These are phyloP conservation scores for Aspergillus tubingensis DNA, from an alignment of 2,329 filamentous ascomycete species.

Conservation along the genomic window DNA sequence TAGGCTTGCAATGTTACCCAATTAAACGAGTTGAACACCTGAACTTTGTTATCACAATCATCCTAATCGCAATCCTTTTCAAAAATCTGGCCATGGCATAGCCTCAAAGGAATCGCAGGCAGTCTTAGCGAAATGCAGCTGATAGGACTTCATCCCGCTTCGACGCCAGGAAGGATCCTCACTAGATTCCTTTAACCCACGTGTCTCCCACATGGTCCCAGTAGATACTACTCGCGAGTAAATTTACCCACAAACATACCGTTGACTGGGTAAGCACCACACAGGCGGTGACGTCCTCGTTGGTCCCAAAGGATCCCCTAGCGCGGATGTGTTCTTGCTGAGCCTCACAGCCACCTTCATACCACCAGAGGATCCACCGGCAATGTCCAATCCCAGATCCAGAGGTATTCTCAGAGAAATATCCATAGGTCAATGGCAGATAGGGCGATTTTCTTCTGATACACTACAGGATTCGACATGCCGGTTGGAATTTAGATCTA, in stretches of 20 bases:
- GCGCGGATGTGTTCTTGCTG: not conserved
- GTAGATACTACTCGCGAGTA: not conserved
- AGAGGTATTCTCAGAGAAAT: not conserved
- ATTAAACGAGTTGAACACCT: not conserved
- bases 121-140: not conserved
- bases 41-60: not conserved
- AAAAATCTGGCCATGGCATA: not conserved
- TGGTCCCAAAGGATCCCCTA: not conserved
- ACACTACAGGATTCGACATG: not conserved
- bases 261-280: not conserved
- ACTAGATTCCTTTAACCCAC: conserved; percentile 6
- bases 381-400: not conserved
- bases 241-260: not conserved
- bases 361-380: not conserved
- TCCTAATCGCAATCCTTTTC: not conserved
- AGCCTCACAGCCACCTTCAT: not conserved
- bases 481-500: not conserved
- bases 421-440: not conserved
- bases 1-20: not conserved
- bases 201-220: conserved; percentile 6
- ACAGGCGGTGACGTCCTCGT: not conserved
- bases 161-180: conserved; percentile 5
- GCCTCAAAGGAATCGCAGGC: no score
- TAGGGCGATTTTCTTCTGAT: not conserved
- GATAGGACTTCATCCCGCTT: not conserved